phyloP scores from a whole-genome alignment of 2,329 filamentous ascomycete genomes.

The Penicillium hesseltinei region DNA sequence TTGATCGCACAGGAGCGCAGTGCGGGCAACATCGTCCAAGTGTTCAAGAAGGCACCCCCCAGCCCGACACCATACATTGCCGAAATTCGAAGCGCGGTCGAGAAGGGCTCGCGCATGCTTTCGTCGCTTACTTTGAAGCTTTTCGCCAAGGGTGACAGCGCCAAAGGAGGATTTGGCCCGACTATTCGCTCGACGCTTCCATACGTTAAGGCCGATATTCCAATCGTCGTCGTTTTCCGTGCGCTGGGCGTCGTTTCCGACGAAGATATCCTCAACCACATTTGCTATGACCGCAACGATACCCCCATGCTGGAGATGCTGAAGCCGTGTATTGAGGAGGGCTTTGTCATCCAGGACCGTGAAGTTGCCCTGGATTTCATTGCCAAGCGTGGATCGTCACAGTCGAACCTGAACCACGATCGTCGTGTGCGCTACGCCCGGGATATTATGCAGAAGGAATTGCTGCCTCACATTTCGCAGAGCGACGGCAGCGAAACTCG shows the following conservation, averaged over 20 bases:
- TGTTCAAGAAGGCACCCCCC: conserved; percentile 96
- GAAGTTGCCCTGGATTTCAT: conserved; percentile 95
- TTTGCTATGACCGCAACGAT: conserved; percentile 93
- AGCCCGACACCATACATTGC: conserved; percentile 90
- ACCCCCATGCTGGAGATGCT: conserved; percentile 97
- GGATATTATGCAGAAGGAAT: conserved; percentile 95
- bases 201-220: conserved; percentile 90
- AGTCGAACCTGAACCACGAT: conserved; percentile 70
- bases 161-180: conserved; percentile 77
- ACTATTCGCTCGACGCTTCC: conserved; percentile 89
- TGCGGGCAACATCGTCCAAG: conserved; percentile 97
- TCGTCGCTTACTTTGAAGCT: conserved; percentile 90
- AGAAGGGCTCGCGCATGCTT: conserved; percentile 92
- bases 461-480: conserved; percentile 94
- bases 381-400: conserved; percentile 78
- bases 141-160: conserved; percentile 76
- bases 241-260: conserved; percentile 95
- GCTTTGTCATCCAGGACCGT: conserved; percentile 91
- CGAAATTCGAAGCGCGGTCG: conserved; percentile 92
- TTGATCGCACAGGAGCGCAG: conserved; percentile 96
- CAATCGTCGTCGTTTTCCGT: conserved; percentile 92
- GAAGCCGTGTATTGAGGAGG: conserved; percentile 95
- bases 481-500: conserved; percentile 89
- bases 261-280: conserved; percentile 96
- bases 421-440: conserved; percentile 89